A percentile compares a stretch with the other conserved stretches of the same genome.
These are phyloP conservation scores for Trichoderma sp. DNA, from an alignment of 2,329 filamentous ascomycete genomes.

Conservation along the genomic window DNA sequence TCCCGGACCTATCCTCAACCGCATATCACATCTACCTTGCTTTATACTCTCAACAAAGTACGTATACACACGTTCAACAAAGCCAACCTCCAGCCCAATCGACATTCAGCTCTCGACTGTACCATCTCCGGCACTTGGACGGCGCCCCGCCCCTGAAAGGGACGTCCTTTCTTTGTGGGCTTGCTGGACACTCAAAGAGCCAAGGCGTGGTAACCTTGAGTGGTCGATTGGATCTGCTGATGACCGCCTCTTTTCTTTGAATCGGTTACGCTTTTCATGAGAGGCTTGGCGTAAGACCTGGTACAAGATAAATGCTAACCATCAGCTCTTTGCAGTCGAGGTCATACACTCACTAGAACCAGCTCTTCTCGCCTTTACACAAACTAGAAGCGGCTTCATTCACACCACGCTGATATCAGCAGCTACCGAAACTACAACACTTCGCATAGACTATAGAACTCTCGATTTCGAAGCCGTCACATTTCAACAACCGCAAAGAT, in stretches of 20 bases:
- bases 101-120: background rate
- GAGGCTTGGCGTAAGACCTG: background rate
- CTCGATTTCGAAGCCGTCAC: background rate
- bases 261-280: background rate
- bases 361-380: background rate
- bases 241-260: background rate
- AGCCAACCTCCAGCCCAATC: conserved; percentile 2
- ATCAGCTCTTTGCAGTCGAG: conserved; percentile 3
- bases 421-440: background rate
- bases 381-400: background rate
- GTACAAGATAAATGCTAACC: conserved; percentile 7
- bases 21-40: background rate
- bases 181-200: background rate
- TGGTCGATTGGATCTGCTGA: conserved; percentile 4
- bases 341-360: background rate
- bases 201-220: background rate
- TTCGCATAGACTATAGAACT: background rate
- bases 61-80: conserved; percentile 7
- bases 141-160: background rate
- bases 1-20: background rate
- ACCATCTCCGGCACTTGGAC: conserved; percentile 1
- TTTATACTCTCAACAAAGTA: conserved; percentile 2
- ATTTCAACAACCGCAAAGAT: conserved; percentile 25
- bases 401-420: background rate
- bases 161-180: background rate